phyloP scores from a whole-genome alignment of 1,284 basidiomycete genomes.

The Phylloporus gajari region DNA sequence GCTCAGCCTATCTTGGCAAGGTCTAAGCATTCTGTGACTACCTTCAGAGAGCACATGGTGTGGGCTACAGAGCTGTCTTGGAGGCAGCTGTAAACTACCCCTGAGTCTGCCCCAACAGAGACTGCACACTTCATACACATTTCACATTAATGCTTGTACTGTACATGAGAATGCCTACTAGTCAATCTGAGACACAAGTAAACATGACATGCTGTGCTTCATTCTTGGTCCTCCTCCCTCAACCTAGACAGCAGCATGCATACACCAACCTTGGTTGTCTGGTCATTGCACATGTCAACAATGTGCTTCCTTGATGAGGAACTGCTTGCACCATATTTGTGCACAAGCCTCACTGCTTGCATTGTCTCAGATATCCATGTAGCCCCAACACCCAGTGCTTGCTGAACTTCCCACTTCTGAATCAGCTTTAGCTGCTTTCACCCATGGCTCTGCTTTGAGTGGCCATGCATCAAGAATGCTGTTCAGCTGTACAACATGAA shows the following conservation, averaged over 20 bases:
- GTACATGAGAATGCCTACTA: no score
- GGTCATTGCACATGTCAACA: not conserved
- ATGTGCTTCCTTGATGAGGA: not conserved
- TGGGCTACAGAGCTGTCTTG: slow-evolving; percentile 14
- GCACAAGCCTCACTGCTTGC: not conserved
- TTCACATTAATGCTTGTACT: no score
- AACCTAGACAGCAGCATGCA: not conserved
- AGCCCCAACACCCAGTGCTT: not conserved
- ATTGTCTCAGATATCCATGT: slow-evolving; percentile 2
- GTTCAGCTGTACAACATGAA: no score
- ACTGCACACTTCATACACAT: no score
- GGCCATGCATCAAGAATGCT: no score
- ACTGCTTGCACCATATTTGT: not conserved
- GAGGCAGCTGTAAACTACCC: slow-evolving; percentile 15
- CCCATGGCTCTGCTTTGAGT: not conserved
- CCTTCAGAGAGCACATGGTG: slow-evolving; percentile 17
- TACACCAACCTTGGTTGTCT: not conserved
- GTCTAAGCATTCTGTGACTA: slow-evolving; percentile 24
- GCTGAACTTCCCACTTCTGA: not conserved
- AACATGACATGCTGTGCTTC: no score
- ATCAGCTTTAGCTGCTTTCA: no score
- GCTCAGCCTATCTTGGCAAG: slow-evolving; percentile 16
- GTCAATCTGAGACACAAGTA: no score
- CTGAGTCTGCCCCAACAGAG: no score
- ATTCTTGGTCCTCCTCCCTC: not conserved